These are phyloP conservation scores for Leccinellum albellum DNA, from an alignment of 768 basidiomycete genomes.

Conservation along the genomic window DNA sequence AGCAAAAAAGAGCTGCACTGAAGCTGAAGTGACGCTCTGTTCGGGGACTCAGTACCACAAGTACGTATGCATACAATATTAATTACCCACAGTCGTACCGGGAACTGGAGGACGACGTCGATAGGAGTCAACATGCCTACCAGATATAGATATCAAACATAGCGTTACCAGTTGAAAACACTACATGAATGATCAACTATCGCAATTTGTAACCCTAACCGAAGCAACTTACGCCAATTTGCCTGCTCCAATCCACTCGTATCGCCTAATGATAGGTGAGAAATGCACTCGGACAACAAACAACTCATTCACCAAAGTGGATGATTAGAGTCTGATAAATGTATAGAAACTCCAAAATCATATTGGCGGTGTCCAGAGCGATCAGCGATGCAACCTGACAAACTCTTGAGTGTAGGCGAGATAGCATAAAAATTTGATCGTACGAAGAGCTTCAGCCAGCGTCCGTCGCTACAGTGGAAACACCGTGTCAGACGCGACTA, in stretches of 20 bases:
- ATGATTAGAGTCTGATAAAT: constrained; percentile 24
- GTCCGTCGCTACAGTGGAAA: constrained; percentile 12
- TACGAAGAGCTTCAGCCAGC: constrained; percentile 25
- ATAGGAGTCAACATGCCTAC: neutral
- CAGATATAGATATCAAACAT: neutral
- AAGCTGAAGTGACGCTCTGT: constrained; percentile 25
- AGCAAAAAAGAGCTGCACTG: constrained; percentile 29
- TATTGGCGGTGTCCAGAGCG: constrained; percentile 22
- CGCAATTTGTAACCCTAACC: neutral
- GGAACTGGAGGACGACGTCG: constrained; percentile 10
- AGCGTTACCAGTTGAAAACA: constrained; percentile 28
- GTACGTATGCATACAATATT: neutral
- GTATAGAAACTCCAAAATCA: constrained; percentile 23
- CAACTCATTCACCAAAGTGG: constrained; percentile 19
- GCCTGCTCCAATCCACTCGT: constrained; percentile 6
- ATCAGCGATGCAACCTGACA: constrained; percentile 20
- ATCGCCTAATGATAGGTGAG: constrained; percentile 13
- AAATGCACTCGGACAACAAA: neutral
- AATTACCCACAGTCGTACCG: constrained; percentile 21
- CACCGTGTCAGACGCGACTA: neutral
- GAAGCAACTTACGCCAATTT: constrained; percentile 19
- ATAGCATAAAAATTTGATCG: neutral
- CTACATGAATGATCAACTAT: constrained; percentile 7
- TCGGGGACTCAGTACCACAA: neutral
- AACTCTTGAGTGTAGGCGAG: neutral